These are phyloP conservation scores for Populus hybrid DNA, from an alignment of 441 rosid genomes.

Conservation along the genomic window DNA sequence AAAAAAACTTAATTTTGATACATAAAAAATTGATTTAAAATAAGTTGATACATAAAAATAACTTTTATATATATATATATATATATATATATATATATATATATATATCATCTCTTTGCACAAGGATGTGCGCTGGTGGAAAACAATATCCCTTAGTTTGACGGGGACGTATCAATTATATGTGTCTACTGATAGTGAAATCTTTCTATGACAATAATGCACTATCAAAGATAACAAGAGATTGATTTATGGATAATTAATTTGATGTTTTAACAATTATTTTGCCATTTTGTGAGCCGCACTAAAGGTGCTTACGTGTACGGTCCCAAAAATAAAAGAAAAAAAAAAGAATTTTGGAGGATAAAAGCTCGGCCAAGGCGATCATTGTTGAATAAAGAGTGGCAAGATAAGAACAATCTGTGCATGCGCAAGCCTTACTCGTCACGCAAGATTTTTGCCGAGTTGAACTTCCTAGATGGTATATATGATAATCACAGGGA, in stretches of 20 bases:
- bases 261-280: not conserved
- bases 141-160: not conserved
- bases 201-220: too few relatives aligned
- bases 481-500: too few relatives aligned
- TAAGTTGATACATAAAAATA: too few relatives aligned
- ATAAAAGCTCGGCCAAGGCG: not conserved
- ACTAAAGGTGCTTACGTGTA: not conserved
- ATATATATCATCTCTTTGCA: too few relatives aligned
- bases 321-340: constrained; percentile 12
- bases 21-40: too few relatives aligned
- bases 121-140: not conserved
- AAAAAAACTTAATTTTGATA: too few relatives aligned
- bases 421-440: not conserved
- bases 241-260: not conserved
- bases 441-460: constrained; percentile 21
- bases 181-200: not conserved
- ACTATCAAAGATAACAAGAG: not conserved
- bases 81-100: too few relatives aligned
- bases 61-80: too few relatives aligned
- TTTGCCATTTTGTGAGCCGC: not conserved
- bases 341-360: not conserved
- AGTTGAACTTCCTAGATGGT: not conserved
- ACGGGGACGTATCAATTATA: not conserved
- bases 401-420: constrained; percentile 35
- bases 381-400: constrained; percentile 14